phyloP scores from a whole-genome alignment of 2,329 filamentous ascomycete species.

The Exophiala xenobiotica region DNA sequence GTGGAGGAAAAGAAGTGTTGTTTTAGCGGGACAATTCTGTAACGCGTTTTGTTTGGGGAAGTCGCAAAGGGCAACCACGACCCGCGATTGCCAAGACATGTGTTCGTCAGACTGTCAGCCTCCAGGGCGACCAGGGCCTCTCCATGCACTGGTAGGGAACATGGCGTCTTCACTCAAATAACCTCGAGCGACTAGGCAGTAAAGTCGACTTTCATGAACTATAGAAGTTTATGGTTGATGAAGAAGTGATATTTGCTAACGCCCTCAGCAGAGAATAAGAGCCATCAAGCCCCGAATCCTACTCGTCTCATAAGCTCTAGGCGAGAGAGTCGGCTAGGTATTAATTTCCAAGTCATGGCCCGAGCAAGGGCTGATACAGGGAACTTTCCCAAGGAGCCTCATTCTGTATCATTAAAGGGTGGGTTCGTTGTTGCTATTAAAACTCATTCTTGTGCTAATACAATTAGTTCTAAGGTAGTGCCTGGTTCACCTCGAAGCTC shows the following conservation, averaged over 20 bases:
- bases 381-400: conserved; percentile 65
- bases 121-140: too few species aligned
- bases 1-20: neutral
- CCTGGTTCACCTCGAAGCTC: neutral
- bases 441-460: conserved; percentile 12
- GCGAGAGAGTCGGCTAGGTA: neutral
- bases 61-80: too few species aligned
- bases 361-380: conserved; percentile 45
- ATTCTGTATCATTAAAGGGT: conserved; percentile 75
- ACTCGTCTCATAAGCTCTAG: neutral
- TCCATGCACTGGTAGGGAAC: too few species aligned
- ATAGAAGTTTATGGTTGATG: too few species aligned
- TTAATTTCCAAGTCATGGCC: conserved; percentile 36
- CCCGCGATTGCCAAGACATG: neutral
- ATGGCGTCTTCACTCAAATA: too few species aligned
- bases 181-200: too few species aligned
- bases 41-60: conserved; percentile 2
- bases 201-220: too few species aligned
- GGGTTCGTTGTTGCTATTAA: conserved; percentile 21
- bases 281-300: too few species aligned
- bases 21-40: neutral
- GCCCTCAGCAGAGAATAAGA: too few species aligned
- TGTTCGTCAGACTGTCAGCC: too few species aligned
- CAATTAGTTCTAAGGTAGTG: conserved; percentile 55
- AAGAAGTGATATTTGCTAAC: too few species aligned